These are phyloP conservation scores for Talaromyces rugulosus DNA, from an alignment of 2,329 filamentous ascomycete genomes.

Conservation along the genomic window DNA sequence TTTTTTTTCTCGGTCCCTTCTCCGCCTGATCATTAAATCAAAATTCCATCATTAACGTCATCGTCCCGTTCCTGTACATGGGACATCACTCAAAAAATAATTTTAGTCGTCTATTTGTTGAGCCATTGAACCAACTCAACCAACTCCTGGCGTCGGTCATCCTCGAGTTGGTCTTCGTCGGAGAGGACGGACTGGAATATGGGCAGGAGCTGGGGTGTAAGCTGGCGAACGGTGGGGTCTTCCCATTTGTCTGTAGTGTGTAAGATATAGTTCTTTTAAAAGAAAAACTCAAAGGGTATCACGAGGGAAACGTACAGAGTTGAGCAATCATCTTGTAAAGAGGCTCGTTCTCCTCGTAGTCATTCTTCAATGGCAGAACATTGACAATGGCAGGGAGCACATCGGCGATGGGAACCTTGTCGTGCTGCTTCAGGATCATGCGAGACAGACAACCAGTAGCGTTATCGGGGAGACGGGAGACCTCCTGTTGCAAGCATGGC, in stretches of 20 bases:
- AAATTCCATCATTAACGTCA: conserved; percentile 10
- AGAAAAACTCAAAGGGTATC: background rate
- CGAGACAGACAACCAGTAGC: conserved; percentile 85
- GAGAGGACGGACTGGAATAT: conserved; percentile 45
- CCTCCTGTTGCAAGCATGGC: conserved; percentile 70
- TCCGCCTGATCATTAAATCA: conserved; percentile 6
- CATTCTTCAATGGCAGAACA: conserved; percentile 81
- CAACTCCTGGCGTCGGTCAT: conserved; percentile 44
- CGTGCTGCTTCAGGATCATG: conserved; percentile 87
- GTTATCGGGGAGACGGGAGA: conserved; percentile 85
- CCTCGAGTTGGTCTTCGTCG: conserved; percentile 44
- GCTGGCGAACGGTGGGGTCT: conserved; percentile 41
- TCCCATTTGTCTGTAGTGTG: conserved; percentile 39
- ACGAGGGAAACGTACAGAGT: conserved; percentile 60
- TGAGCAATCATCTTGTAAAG: conserved; percentile 86
- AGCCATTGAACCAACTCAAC: conserved; percentile 47
- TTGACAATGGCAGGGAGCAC: conserved; percentile 76
- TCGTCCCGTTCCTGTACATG: background rate
- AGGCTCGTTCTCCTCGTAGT: conserved; percentile 94
- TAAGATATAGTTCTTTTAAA: background rate
- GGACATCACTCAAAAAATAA: background rate
- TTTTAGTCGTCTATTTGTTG: conserved; percentile 27
- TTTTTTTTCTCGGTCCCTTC: background rate
- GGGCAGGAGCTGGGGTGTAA: conserved; percentile 44
- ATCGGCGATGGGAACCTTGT: conserved; percentile 72